Base-by-base conservation (phyloP, 2,329 filamentous ascomycete species). In the Phoma sp. region DNA sequence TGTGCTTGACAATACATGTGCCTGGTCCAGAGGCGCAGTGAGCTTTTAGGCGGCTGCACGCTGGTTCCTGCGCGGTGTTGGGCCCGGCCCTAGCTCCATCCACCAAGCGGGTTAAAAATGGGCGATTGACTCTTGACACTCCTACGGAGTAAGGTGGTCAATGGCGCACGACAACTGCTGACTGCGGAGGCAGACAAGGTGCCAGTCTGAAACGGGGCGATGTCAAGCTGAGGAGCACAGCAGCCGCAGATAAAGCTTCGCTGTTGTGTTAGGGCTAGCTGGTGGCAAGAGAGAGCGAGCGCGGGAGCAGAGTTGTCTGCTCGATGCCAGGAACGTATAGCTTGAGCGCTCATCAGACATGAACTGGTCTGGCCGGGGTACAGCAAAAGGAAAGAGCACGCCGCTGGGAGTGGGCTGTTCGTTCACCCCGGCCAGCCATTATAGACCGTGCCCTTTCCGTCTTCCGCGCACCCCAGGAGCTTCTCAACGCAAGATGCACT, bases 61-160 rank as follows among this genome's bases (percentile, higher is more conserved):
- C 59, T 62, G 64, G 58, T 60, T 63, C 52, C 55, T 65, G 64
- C 64, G 64, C 66, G 64, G 67, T 61, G 62, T 62, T 64, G 62
- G 64, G 45, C 54, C 62, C 70, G 68, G 66, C 66, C 71, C 70
- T 72, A 72, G 69, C 59, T 61, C 58, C 57, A 55, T 57, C 47
- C 59, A 68, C 61, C 65, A 70, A 67, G 66, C 66, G 65, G 62
- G 63, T 71, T 69, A 69, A 67, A 66, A 68, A 64, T 56, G 59
- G 52, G 55, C 51, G 51, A 59, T 62, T 38, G 58, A 60, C 61
- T 58, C 59, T 68, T 57, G 64, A 69, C 45, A 63, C 59, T 55
- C 37, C 47, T 37, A 55, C 46, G 47, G 52, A 46, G 46, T 32
- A 50, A 50, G 47, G 52, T 55, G 52, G 52, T 55, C 22, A 18